These are phyloP conservation scores for Flaveria ramosissima DNA, from an alignment of 129 eudicot species.

Conservation along the genomic window DNA sequence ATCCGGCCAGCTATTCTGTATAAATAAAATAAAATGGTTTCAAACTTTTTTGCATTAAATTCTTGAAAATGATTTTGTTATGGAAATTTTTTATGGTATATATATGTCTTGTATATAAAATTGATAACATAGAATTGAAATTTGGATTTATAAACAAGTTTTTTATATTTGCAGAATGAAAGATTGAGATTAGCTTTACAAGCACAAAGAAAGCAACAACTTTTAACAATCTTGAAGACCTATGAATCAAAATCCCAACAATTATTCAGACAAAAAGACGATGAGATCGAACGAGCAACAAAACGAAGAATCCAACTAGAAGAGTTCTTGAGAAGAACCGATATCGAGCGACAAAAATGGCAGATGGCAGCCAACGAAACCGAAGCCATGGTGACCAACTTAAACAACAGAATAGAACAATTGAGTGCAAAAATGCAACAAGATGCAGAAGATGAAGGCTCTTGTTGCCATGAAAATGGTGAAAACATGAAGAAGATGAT, in stretches of 20 bases:
- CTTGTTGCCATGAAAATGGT: slow-evolving; percentile 51
- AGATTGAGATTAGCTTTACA: slow-evolving; percentile 58
- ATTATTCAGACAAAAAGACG: slow-evolving; percentile 65
- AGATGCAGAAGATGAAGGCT: slow-evolving; percentile 70
- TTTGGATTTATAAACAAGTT: neutral
- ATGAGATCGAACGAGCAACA: slow-evolving; percentile 60
- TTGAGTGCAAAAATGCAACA: slow-evolving; percentile 36
- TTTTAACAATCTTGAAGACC: slow-evolving; percentile 41
- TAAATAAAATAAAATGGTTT: neutral
- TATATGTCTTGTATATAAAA: neutral
- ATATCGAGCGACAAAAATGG: slow-evolving; percentile 69
- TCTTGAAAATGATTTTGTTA: neutral
- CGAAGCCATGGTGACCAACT: slow-evolving; percentile 57
- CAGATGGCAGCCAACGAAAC: slow-evolving; percentile 65
- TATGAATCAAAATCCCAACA: slow-evolving; percentile 49
- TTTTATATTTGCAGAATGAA: slow-evolving; percentile 52
- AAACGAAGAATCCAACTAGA: slow-evolving; percentile 58
- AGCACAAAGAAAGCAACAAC: slow-evolving; percentile 69
- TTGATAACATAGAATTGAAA: too few relatives aligned
- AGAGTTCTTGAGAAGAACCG: slow-evolving; percentile 48
- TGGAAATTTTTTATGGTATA: neutral
- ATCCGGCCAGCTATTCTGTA: too few relatives aligned
- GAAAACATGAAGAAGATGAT: neutral
- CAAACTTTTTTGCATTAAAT: neutral
- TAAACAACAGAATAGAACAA: slow-evolving; percentile 55